Evolutionary conservation across 2,329 filamentous ascomycete species (phyloP).

Genomic region (Gyromitra esculenta): DNA sequence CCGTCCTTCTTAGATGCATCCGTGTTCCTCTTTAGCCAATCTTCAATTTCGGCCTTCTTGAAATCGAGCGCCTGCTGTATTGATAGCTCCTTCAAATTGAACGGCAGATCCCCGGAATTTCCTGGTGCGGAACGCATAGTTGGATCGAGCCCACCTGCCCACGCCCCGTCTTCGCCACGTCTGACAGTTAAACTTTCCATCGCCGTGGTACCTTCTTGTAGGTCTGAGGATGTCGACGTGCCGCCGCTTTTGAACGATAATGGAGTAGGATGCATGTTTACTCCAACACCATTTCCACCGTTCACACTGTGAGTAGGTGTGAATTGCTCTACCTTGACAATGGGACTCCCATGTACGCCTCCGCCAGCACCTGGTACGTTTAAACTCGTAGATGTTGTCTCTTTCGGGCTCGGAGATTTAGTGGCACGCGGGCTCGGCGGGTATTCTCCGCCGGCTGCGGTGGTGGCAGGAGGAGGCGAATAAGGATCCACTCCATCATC

Average conservation of each 20-base stretch:
- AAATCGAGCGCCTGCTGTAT: constrained; percentile 56
- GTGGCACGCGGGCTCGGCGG: constrained; percentile 52
- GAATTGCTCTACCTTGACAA: constrained; percentile 54
- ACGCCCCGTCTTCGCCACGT: constrained; percentile 53
- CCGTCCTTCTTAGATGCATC: constrained; percentile 53
- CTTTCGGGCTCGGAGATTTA: constrained; percentile 43
- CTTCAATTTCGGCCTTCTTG: constrained; percentile 59
- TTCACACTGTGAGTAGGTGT: constrained; percentile 31
- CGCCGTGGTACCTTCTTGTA: neutral
- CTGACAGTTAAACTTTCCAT: constrained; percentile 29
- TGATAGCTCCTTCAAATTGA: constrained; percentile 59
- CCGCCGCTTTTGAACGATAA: constrained; percentile 15
- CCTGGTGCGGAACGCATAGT: constrained; percentile 23
- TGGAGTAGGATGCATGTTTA: constrained; percentile 33
- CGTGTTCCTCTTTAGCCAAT: constrained; percentile 58
- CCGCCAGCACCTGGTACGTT: constrained; percentile 1
- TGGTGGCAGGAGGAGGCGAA: constrained; percentile 8
- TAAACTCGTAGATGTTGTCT: neutral
- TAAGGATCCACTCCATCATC: constrained; percentile 27
- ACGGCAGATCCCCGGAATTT: constrained; percentile 40
- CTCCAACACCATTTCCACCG: neutral
- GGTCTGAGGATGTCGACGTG: constrained; percentile 31
- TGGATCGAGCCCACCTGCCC: constrained; percentile 49
- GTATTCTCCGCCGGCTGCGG: constrained; percentile 5
- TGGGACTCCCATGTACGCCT: constrained; percentile 36